These are phyloP conservation scores for grape (Vitis vinifera) DNA, from an alignment of 164 flowering plant species.

Conservation along the genomic window ASM3070453v1 NC_081820.1:24230501-24231000, in stretches of 20 bases:
- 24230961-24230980: too few species aligned
- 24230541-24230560: conserved; percentile 95
- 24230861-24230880: too few species aligned
- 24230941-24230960: too few species aligned
- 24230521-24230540: conserved; percentile 47
- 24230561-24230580: conserved; percentile 92
- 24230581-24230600: conserved; percentile 94
- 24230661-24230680: neutral
- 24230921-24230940: too few species aligned
- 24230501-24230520: conserved; percentile 22
- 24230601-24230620: conserved; percentile 91
- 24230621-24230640: conserved; percentile 79
- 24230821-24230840: neutral
- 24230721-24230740: neutral
- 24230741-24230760: too few species aligned
- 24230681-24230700: neutral
- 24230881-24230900: too few species aligned
- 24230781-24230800: neutral
- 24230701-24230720: neutral
- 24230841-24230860: too few species aligned
- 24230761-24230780: neutral
- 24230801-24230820: too few species aligned
- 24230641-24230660: conserved; percentile 27
- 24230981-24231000: too few species aligned
- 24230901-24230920: too few species aligned